A percentile compares a stretch with the other conserved stretches of the same genome.
Evolutionary conservation across 306 rosid species (phyloP).

Genomic region (Quercus berberidifolia): DNA sequence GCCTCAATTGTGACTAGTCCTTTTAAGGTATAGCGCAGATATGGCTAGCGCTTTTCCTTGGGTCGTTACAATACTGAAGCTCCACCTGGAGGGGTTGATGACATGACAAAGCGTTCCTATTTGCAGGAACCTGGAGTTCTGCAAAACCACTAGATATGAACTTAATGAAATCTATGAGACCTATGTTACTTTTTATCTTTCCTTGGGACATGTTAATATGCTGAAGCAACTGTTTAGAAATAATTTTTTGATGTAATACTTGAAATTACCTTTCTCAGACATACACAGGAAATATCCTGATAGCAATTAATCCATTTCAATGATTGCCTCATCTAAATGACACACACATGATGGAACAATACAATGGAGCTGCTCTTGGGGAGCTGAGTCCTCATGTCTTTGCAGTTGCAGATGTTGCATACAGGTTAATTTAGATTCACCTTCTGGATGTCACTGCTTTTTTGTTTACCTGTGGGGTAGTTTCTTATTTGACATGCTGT

Average conservation of each 20-base stretch:
- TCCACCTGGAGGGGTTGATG: conserved; percentile 97
- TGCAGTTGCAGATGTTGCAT: conserved; percentile 99
- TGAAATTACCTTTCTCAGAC: conserved; percentile 58
- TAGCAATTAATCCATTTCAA: conserved; percentile 98
- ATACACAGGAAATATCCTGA: conserved; percentile 93
- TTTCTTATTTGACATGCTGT: conserved; percentile 17
- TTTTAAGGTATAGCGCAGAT: too few relatives aligned
- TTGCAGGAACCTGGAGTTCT: conserved; percentile 98
- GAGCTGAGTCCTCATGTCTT: conserved; percentile 99
- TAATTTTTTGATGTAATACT: not conserved
- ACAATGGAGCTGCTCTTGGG: conserved; percentile 91
- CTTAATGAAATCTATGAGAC: conserved; percentile 96
- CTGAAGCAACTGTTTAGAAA: too few relatives aligned
- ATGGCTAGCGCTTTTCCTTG: too few relatives aligned
- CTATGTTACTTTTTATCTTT: conserved; percentile 9
- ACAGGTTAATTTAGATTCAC: conserved; percentile 51
- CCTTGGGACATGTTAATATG: not conserved
- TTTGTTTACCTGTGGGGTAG: not conserved
- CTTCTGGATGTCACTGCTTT: conserved; percentile 6
- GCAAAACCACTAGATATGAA: conserved; percentile 87
- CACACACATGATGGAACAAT: conserved; percentile 96
- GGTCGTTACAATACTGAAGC: too few relatives aligned
- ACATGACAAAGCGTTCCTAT: conserved; percentile 97
- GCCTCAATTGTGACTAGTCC: too few relatives aligned
- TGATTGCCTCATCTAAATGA: conserved; percentile 86